Evolutionary conservation across 1,139 yeast species (phyloP), one percentile per base, ranked within the genome.

Genomic region (Hemisphaericaspora xylofermentans): DNA sequence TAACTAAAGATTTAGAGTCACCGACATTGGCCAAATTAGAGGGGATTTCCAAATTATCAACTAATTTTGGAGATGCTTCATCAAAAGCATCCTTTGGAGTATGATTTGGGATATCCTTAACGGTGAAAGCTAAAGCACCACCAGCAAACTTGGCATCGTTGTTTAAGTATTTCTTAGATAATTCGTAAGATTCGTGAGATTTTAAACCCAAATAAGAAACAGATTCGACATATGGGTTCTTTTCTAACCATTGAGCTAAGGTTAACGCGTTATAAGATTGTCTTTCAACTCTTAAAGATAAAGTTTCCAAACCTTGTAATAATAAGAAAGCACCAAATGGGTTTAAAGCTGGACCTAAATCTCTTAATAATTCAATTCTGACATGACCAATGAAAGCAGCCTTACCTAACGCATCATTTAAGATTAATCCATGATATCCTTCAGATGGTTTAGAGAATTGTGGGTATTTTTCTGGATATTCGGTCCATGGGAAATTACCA

Each of bases 21-120:
- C 98, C 98, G 44, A 93, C 97, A 58, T 93, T 93, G 44, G 98
- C 98, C 62, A 93, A 78, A 71, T 89, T 88, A 28, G 95, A 83
- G 43, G 95, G 95, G 44, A 93, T 68, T 65, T 88, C 78, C 63
- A 93, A 78, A 51, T 66, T 68, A 64, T 89, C 96, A 46, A 88
- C 96, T 47, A 89, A 87, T 54, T 72, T 76, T 38, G 91, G 91
- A 53, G 95, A 88, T 35, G 89, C 79, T 51, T 81, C 84, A 52
- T 79, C 61, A 69, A 84, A 84, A 48, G 80, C 82, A 52, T 78
- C 80, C 34, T 66, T 64, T 44, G 68, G 66, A 31, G 65, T 67
- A 30, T 67, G 60, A 24, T 30, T 33, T 26, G 72, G 74, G 46
- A 80, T 61, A 42, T 79, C 80, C 66, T 86, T 87, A 45, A 88